These are phyloP conservation scores for Dactylellina leptospora DNA, from an alignment of 2,329 filamentous ascomycete species.

Conservation along the genomic window DNA sequence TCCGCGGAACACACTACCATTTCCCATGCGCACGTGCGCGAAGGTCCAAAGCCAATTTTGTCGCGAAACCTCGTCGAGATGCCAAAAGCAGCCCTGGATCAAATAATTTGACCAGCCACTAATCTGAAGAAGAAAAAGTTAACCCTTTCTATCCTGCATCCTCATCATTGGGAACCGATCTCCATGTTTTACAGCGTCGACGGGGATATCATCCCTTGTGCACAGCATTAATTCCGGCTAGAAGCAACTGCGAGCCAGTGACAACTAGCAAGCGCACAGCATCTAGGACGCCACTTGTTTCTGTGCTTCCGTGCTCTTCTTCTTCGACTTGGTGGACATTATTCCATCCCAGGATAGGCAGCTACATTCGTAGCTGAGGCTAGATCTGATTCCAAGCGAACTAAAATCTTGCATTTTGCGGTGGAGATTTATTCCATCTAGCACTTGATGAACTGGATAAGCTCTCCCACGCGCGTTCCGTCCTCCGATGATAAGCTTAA, in stretches of 20 bases:
- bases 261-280: constrained; percentile 30
- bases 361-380: constrained; percentile 25
- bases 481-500: constrained; percentile 32
- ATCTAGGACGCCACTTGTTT: constrained; percentile 28
- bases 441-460: constrained; percentile 15
- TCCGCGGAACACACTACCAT: constrained; percentile 29
- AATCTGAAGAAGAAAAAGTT: neutral
- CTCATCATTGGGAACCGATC: too few relatives aligned
- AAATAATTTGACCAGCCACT: neutral
- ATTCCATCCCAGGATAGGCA: constrained; percentile 27
- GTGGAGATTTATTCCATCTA: neutral
- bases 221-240: neutral
- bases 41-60: constrained; percentile 17
- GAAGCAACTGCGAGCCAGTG: constrained; percentile 7
- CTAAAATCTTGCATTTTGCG: constrained; percentile 1
- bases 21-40: constrained; percentile 24
- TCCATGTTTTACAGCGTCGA: neutral
- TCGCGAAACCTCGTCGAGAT: constrained; percentile 23
- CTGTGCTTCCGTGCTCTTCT: neutral
- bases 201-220: neutral
- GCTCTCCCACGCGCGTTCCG: neutral
- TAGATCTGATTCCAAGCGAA: constrained; percentile 1
- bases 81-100: constrained; percentile 20
- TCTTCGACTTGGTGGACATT: constrained; percentile 4
- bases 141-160: too few relatives aligned